Percentiles rank a stretch among this genome's conserved stretches.
Evolutionary conservation across 2,329 filamentous ascomycete species (phyloP).

Genomic region (Aspergillus alliaceus): DNA sequence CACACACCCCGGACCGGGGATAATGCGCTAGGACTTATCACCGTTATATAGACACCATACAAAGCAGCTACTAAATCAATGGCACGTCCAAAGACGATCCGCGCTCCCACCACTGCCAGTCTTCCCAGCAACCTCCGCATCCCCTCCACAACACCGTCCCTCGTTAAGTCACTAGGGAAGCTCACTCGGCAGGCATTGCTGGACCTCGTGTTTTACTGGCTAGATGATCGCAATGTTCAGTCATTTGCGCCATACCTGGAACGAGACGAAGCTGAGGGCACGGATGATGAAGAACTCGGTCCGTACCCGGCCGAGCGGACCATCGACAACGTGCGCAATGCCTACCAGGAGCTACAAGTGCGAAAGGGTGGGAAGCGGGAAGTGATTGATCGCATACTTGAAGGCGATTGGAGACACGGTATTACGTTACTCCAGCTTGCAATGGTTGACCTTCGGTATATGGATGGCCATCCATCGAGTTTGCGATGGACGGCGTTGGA

Average conservation of each 20-base stretch:
- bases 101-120: conserved; percentile 68
- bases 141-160: conserved; percentile 62
- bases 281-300: conserved; percentile 62
- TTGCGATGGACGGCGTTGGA: conserved; percentile 56
- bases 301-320: conserved; percentile 68
- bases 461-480: conserved; percentile 53
- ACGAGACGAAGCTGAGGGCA: conserved; percentile 48
- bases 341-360: conserved; percentile 62
- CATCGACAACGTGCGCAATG: conserved; percentile 64
- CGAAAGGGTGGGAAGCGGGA: conserved; percentile 55
- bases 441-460: conserved; percentile 54
- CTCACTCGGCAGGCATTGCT: conserved; percentile 72
- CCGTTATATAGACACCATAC: not conserved
- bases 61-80: conserved; percentile 10
- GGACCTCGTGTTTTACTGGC: conserved; percentile 73
- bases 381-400: conserved; percentile 56
- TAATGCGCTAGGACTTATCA: not conserved
- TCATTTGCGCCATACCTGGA: conserved; percentile 61
- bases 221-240: conserved; percentile 64
- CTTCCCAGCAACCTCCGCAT: conserved; percentile 71
- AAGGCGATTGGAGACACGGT: conserved; percentile 58
- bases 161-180: conserved; percentile 66
- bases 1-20: not conserved
- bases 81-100: conserved; percentile 34
- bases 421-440: conserved; percentile 57